Base-by-base conservation (phyloP, 129 eudicot species). In the Chrysanthemum makinoi region DNA sequence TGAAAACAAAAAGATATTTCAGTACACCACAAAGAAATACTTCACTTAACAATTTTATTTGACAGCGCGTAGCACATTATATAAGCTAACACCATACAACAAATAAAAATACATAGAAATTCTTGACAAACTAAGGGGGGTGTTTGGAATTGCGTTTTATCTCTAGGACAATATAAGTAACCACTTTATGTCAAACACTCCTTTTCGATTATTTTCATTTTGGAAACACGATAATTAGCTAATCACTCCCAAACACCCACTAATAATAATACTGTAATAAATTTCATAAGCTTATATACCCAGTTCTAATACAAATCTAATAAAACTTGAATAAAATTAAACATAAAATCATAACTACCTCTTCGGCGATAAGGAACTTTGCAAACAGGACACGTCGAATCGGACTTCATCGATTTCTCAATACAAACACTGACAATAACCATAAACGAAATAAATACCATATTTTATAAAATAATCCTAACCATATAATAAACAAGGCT, bases 311-410 rank as follows among this genome's bases (percentile, higher is more conserved):
- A 22, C 24, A 0, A 22, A 22, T 22, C 18, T 10, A 61, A 17
- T 61, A 26, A 12, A 61, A 61, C 15, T 61, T 22, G 67, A 10
- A 48, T 11, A 26, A 61, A 49, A 72, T 1, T 18, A 55, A 43
- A 30, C 4, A 2, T 30, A 30, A 19, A 19, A 43, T 26, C 4
- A 54, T 9, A 71, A 53, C 65, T 80, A 95, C 99, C 99, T 95
- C 97, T 82, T 19, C 96, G 88, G 35, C 80, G 84, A 76, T 69
- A 95, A 2, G 99, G 99, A 62, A 86, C 66, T 82, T 95, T 95
- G 80, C 99, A 95, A 18, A 95, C 97, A 2, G 99, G 99, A 57
- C 99, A 95, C 35, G 72, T 57, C 10, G 95, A 80, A 65, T 80
- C 95, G 17, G 94, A 70, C 80, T 75, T 87, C 99, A 90, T 90